These are phyloP conservation scores for Trichoderma simmonsii DNA, from an alignment of 2,329 filamentous ascomycete genomes.

Conservation along the genomic window DNA sequence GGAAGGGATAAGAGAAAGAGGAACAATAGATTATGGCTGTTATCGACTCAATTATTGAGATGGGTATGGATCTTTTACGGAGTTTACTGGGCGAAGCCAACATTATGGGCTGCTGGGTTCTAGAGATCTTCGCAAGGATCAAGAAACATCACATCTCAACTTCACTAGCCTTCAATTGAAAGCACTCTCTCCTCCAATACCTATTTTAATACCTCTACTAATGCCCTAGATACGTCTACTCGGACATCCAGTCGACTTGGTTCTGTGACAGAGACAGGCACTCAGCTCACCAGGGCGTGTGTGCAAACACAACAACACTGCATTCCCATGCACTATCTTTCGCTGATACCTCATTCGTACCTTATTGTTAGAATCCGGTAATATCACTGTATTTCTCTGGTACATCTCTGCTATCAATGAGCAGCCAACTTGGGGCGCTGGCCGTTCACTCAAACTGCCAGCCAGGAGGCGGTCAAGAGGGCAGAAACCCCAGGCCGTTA, in stretches of 20 bases:
- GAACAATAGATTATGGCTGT: too few relatives aligned
- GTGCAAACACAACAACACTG: background rate
- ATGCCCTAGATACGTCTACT: background rate
- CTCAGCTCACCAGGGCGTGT: background rate
- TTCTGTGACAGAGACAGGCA: background rate
- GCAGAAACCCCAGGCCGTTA: background rate
- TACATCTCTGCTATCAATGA: background rate
- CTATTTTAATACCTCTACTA: background rate
- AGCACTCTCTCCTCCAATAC: background rate
- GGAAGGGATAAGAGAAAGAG: too few relatives aligned
- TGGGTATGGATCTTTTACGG: background rate
- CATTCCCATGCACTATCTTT: background rate
- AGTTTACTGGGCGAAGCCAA: background rate
- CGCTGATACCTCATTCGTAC: rapidly evolving
- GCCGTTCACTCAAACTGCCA: background rate
- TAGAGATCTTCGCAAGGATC: background rate
- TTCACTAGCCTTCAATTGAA: background rate
- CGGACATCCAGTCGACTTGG: background rate
- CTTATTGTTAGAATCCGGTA: background rate
- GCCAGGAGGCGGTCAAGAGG: background rate
- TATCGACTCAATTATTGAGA: background rate
- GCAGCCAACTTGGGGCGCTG: background rate
- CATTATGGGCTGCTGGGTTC: background rate
- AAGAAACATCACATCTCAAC: background rate
- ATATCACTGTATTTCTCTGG: background rate